Evolutionary conservation across 106 monocot species (phyloP), one percentile per base, ranked within the genome.

Genomic region (Iris macrosiphon): DNA sequence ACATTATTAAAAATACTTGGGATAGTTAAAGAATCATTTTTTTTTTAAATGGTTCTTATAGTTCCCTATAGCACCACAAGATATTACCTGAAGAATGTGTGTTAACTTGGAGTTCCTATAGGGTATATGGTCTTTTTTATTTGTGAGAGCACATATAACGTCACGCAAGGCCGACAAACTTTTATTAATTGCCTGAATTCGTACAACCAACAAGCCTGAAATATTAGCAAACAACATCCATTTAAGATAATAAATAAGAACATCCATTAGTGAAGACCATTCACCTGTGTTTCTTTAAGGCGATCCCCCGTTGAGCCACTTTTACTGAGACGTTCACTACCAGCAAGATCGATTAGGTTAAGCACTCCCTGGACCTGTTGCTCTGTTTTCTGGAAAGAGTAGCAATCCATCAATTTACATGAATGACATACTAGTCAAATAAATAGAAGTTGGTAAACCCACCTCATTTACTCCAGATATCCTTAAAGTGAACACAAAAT

Each of bases 271-370:
- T n/a, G n/a, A 10, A 35, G 34, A 35, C 10, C 10, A 35, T 35
- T 31, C 55, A 77, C 93, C 64, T 93, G 83, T 40, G 93, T 87
- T 49, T 93, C 93, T 31, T 93, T 93, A 2, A 93, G 29, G 0
- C 93, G 80, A 29, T 93, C 93, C 13, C 93, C 93, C 30, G 93
- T 93, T 19, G 93, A 52, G 6, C 87, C 80, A 66, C 87, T 93
- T 56, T 70, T 93, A 19, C 69, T 76, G 7, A 93, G 66, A 0
- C 93, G 78, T 29, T 93, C 93, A 63, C 93, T 93, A 16, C 93
- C 93, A 42, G 93, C 93, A 25, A 93, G 66, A 65, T 93, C 93
- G 39, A 93, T 93, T 31, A 93, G 47, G 33, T 93, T 93, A 13
- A 93, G 28, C 11, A 93, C 70, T 0, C 93, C 93, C 59, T 87